These are phyloP conservation scores for Phytophthora ohioensis DNA, from an alignment of 352 stramenopile species.

Conservation along the genomic window DNA sequence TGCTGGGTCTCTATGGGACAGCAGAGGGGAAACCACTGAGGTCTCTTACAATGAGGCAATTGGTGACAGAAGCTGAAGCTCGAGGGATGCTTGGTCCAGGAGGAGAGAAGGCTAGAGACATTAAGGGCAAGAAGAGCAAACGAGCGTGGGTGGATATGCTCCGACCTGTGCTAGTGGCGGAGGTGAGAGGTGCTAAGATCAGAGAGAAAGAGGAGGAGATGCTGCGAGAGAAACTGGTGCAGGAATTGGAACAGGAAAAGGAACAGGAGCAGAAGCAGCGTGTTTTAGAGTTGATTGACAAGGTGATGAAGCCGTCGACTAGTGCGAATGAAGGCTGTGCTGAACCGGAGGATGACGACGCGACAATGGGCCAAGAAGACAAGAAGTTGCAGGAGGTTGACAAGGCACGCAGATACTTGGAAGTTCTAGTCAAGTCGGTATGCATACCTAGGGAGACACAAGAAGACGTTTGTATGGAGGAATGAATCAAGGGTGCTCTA, in stretches of 20 bases:
- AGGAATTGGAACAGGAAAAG: conserved; percentile 50
- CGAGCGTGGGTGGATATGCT: conserved; percentile 64
- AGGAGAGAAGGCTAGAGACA: conserved; percentile 43
- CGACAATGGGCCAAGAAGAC: neutral
- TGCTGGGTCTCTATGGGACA: conserved; percentile 60
- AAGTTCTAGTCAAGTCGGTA: conserved; percentile 33
- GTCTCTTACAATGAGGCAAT: conserved; percentile 65
- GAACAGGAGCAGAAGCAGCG: conserved; percentile 37
- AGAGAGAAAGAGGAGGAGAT: conserved; percentile 51
- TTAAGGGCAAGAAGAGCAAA: conserved; percentile 71
- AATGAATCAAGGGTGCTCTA: conserved; percentile 32
- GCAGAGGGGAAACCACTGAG: conserved; percentile 59
- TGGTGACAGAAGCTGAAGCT: conserved; percentile 64
- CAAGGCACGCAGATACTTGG: conserved; percentile 28
- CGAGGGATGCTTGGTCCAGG: conserved; percentile 41
- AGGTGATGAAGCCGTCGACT: conserved; percentile 15
- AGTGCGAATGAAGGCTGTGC: neutral
- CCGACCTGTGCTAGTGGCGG: conserved; percentile 32
- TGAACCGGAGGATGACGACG: conserved; percentile 38
- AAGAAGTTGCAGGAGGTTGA: conserved; percentile 4
- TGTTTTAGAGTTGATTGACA: conserved; percentile 36
- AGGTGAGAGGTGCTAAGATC: conserved; percentile 43
- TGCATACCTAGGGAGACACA: conserved; percentile 28
- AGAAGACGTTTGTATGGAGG: conserved; percentile 28
- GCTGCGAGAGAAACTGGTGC: conserved; percentile 44